These are phyloP conservation scores for Beauveria varroae DNA, from an alignment of 2,329 filamentous ascomycete genomes.

Conservation along the genomic window DNA sequence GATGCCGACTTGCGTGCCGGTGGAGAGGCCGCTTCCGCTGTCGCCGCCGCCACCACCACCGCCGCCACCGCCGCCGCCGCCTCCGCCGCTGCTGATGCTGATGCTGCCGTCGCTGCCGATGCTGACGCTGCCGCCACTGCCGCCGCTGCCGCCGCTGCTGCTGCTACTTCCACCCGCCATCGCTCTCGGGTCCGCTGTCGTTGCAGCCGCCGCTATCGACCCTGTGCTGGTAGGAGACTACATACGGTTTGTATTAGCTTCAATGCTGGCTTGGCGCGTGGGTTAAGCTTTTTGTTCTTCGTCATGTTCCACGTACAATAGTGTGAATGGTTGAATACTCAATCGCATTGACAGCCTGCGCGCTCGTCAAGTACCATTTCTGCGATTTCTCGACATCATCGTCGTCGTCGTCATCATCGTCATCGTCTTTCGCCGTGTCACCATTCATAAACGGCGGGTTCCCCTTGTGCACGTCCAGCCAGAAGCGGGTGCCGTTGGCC, in stretches of 20 bases:
- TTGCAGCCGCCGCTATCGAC: conserved; percentile 11
- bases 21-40: conserved; percentile 17
- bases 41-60: not conserved
- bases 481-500: conserved; percentile 24
- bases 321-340: conserved; percentile 26
- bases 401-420: conserved; percentile 18
- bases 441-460: conserved; percentile 24
- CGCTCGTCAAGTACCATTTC: conserved; percentile 28
- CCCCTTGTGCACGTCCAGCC: conserved; percentile 25
- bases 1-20: conserved; percentile 24
- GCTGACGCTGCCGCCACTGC: not conserved
- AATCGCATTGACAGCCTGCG: conserved; percentile 22
- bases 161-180: too few relatives aligned
- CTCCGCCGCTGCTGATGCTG: not conserved
- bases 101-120: not conserved
- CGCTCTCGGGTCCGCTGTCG: not conserved
- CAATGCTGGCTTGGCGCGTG: too few relatives aligned
- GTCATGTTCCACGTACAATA: conserved; percentile 16
- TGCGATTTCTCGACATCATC: conserved; percentile 22
- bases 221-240: not conserved
- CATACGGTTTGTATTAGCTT: too few relatives aligned
- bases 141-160: not conserved
- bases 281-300: too few relatives aligned
- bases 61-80: not conserved
- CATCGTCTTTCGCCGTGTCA: conserved; percentile 14